Evolutionary conservation across 2,329 filamentous ascomycete genomes (phyloP), one percentile per base, ranked within the genome.

Genomic region (Aspergillus transmontanensis): DNA sequence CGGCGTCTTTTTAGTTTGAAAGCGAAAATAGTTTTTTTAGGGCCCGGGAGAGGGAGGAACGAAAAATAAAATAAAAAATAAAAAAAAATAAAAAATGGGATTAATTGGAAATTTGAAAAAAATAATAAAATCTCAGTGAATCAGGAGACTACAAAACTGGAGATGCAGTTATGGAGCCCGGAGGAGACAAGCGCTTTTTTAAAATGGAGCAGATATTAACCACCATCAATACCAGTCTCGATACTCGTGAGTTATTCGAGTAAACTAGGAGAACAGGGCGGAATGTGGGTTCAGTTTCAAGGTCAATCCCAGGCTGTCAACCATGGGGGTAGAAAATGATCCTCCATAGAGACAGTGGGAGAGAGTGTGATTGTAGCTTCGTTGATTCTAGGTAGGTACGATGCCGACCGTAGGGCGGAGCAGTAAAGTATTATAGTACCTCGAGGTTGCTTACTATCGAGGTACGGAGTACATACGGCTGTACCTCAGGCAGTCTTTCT

Each of bases 221-320:
- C 11, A 34, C 51, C 19, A 55, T 39, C 32, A 55, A 28, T 54
- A 19, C 32, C 32, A 55, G 21, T 39, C 26, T 39, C 51, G 32
- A 39, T 23, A 39, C 30, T 21, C 11, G 21, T 3, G 30, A 45
- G 34, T 30, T n/a, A 26, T 30, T 57, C n/a, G 54, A 39, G 21
- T 23, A 6, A 56, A 48, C n/a, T 26, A 26, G 28, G 45, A 58
- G 45, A 34, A 48, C 28, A 36, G 59, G 10, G 53, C 6, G 59
- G 55, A 55, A 62, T 59, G 50, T 64, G 56, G 62, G n/a, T 59
- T 59, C 43, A 36, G 60, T 59, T 59, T 62, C 59, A 64, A 34
- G 14, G 46, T 53, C 43, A 32, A 21, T 23, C 46, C 34, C 57
- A 60, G 28, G 50, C 28, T 45, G 36, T 61, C 60, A 48, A 58